Evolutionary conservation across 1,139 yeast species (phyloP).

Genomic region (Candida frijolesensis): DNA sequence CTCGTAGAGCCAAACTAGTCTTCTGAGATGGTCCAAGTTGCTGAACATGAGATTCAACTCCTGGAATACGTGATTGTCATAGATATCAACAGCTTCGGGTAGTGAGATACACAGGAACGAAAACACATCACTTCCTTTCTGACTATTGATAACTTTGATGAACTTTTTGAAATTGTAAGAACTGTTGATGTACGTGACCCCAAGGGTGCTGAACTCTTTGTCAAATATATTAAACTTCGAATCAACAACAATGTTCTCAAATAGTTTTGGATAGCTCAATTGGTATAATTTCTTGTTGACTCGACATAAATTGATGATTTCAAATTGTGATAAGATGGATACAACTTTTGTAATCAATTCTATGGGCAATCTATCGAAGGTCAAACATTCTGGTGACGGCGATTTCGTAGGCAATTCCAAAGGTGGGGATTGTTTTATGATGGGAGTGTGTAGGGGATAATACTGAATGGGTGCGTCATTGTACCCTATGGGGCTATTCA

Average conservation of each 20-base stretch:
- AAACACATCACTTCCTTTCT: constrained; percentile 17
- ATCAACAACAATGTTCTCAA: constrained; percentile 43
- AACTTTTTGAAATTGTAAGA: constrained; percentile 37
- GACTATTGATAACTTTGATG: constrained; percentile 20
- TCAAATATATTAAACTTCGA: constrained; percentile 36
- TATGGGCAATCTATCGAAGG: constrained; percentile 34
- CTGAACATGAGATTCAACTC: constrained; percentile 23
- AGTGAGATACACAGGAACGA: constrained; percentile 29
- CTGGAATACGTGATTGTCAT: constrained; percentile 28
- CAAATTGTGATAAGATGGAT: constrained; percentile 42
- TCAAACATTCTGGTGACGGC: constrained; percentile 1
- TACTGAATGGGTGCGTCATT: constrained; percentile 24
- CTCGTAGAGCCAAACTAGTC: constrained; percentile 37
- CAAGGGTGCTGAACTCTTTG: constrained; percentile 26
- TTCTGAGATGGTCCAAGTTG: constrained; percentile 22
- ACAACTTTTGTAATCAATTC: constrained; percentile 39
- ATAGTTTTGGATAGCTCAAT: constrained; percentile 35
- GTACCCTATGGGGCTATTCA: constrained; percentile 30
- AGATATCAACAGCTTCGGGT: constrained; percentile 39
- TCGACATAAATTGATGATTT: constrained; percentile 35
- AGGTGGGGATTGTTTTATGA: neutral
- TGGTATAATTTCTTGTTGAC: constrained; percentile 32
- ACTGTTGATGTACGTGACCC: constrained; percentile 37
- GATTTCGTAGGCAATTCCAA: neutral
- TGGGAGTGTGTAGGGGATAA: neutral